Evolutionary conservation across 192 early-diverging fungal species (phyloP).

Genomic region (Backusella morwellensis): DNA sequence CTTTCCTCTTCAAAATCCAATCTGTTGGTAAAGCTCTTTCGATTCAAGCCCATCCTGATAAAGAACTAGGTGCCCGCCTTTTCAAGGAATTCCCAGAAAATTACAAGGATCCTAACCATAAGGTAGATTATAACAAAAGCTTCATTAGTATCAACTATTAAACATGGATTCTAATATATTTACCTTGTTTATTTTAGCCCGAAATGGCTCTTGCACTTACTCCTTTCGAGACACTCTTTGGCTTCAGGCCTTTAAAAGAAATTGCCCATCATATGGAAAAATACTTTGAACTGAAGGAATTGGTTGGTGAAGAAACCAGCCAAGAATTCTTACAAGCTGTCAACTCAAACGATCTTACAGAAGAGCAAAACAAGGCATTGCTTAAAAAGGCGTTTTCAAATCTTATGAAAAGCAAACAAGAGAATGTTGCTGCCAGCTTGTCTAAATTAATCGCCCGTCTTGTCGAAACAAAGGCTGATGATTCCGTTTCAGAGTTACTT

Average conservation of each 20-base stretch:
- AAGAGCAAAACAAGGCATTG: conserved; percentile 36
- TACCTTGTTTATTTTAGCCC: conserved; percentile 56
- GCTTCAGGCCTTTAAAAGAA: conserved; percentile 82
- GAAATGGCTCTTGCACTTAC: conserved; percentile 98
- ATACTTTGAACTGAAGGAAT: conserved; percentile 77
- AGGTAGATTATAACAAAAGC: conserved; percentile 13
- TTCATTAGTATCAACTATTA: neutral
- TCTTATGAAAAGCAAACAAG: conserved; percentile 54
- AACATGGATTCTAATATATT: neutral
- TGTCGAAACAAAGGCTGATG: neutral
- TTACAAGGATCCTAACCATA: conserved; percentile 70
- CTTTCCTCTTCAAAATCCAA: conserved; percentile 96
- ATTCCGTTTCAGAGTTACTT: conserved; percentile 61
- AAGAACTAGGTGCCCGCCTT: conserved; percentile 70
- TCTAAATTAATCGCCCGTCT: conserved; percentile 53
- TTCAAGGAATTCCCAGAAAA: conserved; percentile 67
- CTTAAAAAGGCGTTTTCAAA: conserved; percentile 56
- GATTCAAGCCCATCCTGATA: conserved; percentile 98
- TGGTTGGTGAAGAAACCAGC: conserved; percentile 58
- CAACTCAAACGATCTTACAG: conserved; percentile 34
- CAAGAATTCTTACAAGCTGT: conserved; percentile 44
- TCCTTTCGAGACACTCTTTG: conserved; percentile 93
- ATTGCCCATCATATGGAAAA: conserved; percentile 60
- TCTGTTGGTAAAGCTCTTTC: conserved; percentile 90
- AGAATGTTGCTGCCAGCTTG: conserved; percentile 51